A percentile compares a stretch with the other conserved stretches of the same genome.
Conservation (phyloP, 2,329 filamentous ascomycete genomes). For the Claviceps pusilla region DNA sequence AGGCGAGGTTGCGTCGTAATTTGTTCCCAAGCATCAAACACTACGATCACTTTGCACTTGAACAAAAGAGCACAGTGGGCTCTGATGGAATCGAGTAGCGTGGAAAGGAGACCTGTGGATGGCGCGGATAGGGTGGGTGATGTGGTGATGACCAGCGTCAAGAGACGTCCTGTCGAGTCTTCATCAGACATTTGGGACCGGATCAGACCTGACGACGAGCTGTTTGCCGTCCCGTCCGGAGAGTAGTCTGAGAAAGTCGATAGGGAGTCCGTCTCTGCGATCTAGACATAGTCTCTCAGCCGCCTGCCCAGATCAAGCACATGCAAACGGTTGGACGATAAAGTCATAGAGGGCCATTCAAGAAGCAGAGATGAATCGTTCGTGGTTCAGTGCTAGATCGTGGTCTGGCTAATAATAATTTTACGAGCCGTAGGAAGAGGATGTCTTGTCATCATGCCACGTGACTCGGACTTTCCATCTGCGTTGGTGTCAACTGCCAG, state of each 20-base stretch:
- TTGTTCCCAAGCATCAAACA: conserved; percentile 37
- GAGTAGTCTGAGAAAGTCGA: background rate
- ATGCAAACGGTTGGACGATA: background rate
- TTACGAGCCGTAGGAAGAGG: background rate
- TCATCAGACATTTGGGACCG: background rate
- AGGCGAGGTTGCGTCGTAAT: conserved; percentile 28
- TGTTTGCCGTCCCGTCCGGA: background rate
- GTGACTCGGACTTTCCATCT: background rate
- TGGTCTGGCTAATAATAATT: too few species aligned
- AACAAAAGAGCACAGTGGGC: conserved; percentile 26
- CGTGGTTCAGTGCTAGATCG: background rate
- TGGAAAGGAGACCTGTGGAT: conserved; percentile 33
- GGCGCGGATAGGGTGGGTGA: conserved; percentile 40
- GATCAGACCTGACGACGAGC: background rate
- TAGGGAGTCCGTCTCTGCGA: background rate
- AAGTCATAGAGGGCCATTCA: background rate
- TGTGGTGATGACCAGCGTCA: conserved; percentile 33
- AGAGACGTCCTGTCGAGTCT: background rate
- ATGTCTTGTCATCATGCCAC: background rate
- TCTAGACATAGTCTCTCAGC: background rate
- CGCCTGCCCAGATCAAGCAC: background rate
- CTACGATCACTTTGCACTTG: conserved; percentile 31
- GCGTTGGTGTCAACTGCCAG: background rate
- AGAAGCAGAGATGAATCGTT: background rate
- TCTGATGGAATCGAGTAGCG: conserved; percentile 31